phyloP scores from a whole-genome alignment of 1,284 basidiomycete species.

The Cryptococcus amylolentus region DNA sequence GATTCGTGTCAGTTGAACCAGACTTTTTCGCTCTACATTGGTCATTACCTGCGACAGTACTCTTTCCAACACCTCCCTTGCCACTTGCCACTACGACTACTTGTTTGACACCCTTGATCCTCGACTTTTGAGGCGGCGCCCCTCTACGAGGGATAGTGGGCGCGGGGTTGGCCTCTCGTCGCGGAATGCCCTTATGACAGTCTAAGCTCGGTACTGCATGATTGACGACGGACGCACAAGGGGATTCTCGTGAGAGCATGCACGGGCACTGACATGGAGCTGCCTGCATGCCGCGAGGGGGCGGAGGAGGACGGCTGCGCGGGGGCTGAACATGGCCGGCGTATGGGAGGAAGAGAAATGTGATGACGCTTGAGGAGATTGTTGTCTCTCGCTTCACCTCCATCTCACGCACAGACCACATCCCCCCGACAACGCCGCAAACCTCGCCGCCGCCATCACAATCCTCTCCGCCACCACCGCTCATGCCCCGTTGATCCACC shows the following conservation, averaged over 20 bases:
- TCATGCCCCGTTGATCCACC: background rate
- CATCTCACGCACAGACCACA: background rate
- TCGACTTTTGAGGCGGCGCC: conserved; percentile 50
- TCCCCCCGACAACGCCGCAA: no score
- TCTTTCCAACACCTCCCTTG: conserved; percentile 97
- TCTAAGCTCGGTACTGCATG: background rate
- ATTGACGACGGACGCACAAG: conserved; percentile 20
- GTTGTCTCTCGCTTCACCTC: background rate
- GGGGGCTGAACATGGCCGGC: background rate
- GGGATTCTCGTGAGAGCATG: conserved; percentile 38
- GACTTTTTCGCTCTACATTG: background rate
- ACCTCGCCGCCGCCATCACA: no score
- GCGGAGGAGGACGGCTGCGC: background rate
- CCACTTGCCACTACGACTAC: conserved; percentile 87
- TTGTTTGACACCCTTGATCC: conserved; percentile 54
- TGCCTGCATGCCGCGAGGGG: background rate
- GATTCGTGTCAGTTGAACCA: background rate
- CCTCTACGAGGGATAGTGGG: conserved; percentile 49
- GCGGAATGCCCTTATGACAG: conserved; percentile 41
- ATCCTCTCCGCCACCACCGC: no score
- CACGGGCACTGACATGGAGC: background rate
- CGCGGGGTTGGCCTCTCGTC: conserved; percentile 41
- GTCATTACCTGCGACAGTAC: conserved; percentile 74
- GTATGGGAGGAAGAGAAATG: background rate
- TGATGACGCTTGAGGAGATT: no score